Evolutionary conservation across 306 rosid genomes (phyloP).

Genomic region (Gillenia trifoliata): DNA sequence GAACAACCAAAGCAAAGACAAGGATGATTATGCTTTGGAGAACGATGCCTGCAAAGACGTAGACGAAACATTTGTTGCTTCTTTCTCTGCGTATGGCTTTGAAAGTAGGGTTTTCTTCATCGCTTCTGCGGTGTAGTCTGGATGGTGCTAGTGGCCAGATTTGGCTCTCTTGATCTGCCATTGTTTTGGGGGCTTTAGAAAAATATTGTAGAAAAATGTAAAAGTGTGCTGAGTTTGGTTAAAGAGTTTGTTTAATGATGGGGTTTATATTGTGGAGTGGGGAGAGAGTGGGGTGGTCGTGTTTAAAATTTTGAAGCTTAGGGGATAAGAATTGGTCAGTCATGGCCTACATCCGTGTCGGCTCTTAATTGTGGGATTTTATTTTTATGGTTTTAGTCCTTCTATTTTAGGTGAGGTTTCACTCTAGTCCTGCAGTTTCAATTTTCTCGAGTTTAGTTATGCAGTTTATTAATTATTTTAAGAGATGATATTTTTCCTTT

Average conservation of each 20-base stretch:
- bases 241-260: background rate
- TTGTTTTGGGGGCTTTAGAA: background rate
- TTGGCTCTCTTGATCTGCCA: constrained; percentile 34
- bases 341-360: background rate
- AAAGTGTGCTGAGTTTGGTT: background rate
- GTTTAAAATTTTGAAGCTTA: background rate
- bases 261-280: background rate
- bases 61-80: constrained; percentile 57
- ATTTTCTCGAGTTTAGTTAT: background rate
- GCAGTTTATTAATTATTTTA: too few relatives aligned
- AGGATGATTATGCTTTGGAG: constrained; percentile 25
- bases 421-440: background rate
- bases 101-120: constrained; percentile 29
- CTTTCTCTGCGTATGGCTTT: constrained; percentile 28
- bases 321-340: background rate
- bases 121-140: constrained; percentile 21
- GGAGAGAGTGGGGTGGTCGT: background rate
- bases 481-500: too few relatives aligned
- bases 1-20: constrained; percentile 34
- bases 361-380: background rate
- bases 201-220: background rate
- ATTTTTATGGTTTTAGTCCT: background rate
- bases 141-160: constrained; percentile 24
- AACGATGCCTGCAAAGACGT: constrained; percentile 39
- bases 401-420: background rate